These are phyloP conservation scores for Tolypocladium sp. DNA, from an alignment of 2,329 filamentous ascomycete genomes.

Conservation along the genomic window DNA sequence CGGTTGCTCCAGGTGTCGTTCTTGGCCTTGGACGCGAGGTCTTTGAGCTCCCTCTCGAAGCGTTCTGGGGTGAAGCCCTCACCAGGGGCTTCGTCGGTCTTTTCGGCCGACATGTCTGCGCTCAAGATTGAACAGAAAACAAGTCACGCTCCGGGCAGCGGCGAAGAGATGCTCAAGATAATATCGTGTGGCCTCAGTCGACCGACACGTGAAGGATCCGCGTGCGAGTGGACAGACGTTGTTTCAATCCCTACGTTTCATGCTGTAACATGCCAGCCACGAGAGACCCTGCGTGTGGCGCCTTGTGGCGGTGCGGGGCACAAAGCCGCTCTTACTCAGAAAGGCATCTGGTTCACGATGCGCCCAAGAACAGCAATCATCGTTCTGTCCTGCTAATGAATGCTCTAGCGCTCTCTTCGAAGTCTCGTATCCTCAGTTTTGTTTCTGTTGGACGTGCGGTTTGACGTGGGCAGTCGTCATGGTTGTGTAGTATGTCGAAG, in stretches of 20 bases:
- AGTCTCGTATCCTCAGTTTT: too few species aligned
- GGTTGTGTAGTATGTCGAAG: not conserved
- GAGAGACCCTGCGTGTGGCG: not conserved
- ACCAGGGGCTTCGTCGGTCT: slow-evolving; percentile 6
- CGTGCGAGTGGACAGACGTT: not conserved
- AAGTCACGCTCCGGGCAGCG: not conserved
- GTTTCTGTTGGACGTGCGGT: too few species aligned
- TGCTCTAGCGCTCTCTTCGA: too few species aligned
- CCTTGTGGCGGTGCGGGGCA: not conserved
- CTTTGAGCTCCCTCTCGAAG: slow-evolving; percentile 45
- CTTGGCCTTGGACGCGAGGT: slow-evolving; percentile 35
- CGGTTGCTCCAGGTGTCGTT: slow-evolving; percentile 21
- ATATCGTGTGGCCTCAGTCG: not conserved
- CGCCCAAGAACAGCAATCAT: not conserved
- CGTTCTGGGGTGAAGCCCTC: slow-evolving; percentile 36
- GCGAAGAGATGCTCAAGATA: not conserved
- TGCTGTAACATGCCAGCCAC: not conserved
- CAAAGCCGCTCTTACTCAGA: not conserved
- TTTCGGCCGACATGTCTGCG: not conserved
- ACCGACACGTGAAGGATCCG: not conserved
- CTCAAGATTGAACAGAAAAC: not conserved
- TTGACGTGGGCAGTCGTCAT: not conserved
- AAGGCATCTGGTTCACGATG: not conserved
- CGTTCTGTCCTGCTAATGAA: too few species aligned
- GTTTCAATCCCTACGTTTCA: not conserved